Conservation (phyloP, 2,329 filamentous ascomycete genomes). For the Aschersonia sp. region DNA sequence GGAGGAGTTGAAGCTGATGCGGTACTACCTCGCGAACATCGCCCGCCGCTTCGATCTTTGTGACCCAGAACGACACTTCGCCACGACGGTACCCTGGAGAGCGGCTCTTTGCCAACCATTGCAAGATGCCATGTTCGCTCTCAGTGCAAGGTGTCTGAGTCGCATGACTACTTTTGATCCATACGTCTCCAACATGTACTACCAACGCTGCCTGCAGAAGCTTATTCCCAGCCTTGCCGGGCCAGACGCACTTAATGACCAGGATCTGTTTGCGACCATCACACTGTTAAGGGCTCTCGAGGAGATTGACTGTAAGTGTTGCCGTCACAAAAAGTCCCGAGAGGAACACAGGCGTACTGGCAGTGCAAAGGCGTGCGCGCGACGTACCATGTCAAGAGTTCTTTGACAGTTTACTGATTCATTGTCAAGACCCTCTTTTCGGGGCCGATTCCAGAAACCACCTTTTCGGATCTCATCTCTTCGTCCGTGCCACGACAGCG, state of each 20-base stretch:
- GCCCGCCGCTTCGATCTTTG: neutral
- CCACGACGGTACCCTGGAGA: neutral
- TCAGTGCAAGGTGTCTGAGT: neutral
- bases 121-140: neutral
- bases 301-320: neutral
- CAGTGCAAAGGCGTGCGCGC: too few species aligned
- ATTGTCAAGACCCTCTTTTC: neutral
- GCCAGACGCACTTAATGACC: neutral
- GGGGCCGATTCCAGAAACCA: neutral
- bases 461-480: neutral
- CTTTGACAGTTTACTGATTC: neutral
- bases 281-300: neutral
- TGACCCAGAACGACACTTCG: neutral
- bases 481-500: neutral
- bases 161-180: neutral
- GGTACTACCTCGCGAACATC: neutral
- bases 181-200: neutral
- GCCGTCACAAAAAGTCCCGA: neutral
- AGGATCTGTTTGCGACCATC: neutral
- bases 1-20: neutral
- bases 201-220: neutral
- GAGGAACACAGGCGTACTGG: neutral
- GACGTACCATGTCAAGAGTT: neutral
- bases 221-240: neutral
- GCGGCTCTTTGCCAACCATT: neutral